These are phyloP conservation scores for Cryptococcus floricola DNA, from an alignment of 1,284 basidiomycete species.

Conservation along the genomic window DNA sequence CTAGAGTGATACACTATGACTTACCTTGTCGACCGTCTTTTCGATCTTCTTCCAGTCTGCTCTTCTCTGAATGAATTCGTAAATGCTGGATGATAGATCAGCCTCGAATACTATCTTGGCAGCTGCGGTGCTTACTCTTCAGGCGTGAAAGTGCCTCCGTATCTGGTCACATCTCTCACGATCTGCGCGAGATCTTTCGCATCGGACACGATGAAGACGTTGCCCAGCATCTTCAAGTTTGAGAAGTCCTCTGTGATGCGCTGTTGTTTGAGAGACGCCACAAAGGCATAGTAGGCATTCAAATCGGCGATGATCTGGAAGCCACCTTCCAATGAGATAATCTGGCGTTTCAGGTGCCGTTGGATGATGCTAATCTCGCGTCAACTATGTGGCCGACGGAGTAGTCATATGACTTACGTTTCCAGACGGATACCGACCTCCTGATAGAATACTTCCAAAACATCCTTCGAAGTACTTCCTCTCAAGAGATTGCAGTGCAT, in stretches of 20 bases:
- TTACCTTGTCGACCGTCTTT: conserved; percentile 87
- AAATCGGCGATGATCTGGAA: conserved; percentile 95
- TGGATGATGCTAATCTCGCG: conserved; percentile 68
- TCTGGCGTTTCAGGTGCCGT: conserved; percentile 94
- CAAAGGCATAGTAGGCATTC: conserved; percentile 86
- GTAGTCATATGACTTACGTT: conserved; percentile 56
- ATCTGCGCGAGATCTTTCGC: conserved; percentile 93
- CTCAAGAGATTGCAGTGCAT: conserved; percentile 85
- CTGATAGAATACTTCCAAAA: conserved; percentile 95
- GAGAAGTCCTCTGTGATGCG: conserved; percentile 79
- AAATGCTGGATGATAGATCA: conserved; percentile 57
- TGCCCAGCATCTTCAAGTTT: conserved; percentile 91
- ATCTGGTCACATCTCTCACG: conserved; percentile 86
- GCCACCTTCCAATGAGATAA: conserved; percentile 87
- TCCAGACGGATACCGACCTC: conserved; percentile 92
- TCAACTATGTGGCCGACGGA: neutral
- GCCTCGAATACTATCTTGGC: neutral
- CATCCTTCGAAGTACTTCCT: conserved; percentile 91
- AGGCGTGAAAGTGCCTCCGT: conserved; percentile 85
- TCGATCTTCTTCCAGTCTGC: conserved; percentile 97
- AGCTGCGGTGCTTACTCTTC: conserved; percentile 63
- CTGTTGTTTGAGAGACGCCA: conserved; percentile 66
- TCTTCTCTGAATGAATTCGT: conserved; percentile 87
- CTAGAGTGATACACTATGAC: conserved; percentile 1
- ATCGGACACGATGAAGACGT: conserved; percentile 79